A percentile compares a stretch with the other conserved stretches of the same genome.
These are phyloP conservation scores for Nicotiana paniculata DNA, from an alignment of 257 asterid genomes.

Conservation along the genomic window DNA sequence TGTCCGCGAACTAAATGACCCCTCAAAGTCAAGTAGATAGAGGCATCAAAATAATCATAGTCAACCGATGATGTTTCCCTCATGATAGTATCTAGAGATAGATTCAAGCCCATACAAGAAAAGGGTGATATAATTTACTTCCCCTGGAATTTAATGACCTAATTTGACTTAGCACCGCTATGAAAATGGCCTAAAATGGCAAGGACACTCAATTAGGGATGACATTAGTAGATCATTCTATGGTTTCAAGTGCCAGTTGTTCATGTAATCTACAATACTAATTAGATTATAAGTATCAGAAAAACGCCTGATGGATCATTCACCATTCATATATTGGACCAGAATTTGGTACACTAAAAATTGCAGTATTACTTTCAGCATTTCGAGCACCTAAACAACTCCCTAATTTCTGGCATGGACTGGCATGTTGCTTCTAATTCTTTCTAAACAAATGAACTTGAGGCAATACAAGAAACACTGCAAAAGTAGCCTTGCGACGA, in stretches of 20 bases:
- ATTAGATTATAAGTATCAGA: neutral
- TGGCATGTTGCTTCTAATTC: too few relatives aligned
- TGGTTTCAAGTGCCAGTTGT: neutral
- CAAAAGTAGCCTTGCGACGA: neutral
- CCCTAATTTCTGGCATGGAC: neutral
- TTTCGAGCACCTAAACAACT: neutral
- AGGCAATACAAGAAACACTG: neutral
- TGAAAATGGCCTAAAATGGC: neutral
- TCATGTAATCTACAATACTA: neutral
- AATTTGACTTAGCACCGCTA: neutral
- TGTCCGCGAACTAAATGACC: neutral
- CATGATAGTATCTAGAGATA: neutral
- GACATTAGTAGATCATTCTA: neutral
- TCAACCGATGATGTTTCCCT: neutral
- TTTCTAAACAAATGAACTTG: neutral
- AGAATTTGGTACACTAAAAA: neutral
- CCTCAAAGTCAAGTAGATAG: neutral
- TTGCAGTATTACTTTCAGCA: neutral
- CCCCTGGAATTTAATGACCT: neutral
- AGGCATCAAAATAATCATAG: neutral
- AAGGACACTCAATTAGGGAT: too few relatives aligned
- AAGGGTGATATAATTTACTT: neutral
- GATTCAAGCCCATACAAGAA: neutral
- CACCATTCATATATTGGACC: neutral
- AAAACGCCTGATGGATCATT: too few relatives aligned